Evolutionary conservation across 23 red algal species (phyloP), one percentile per base, ranked within the genome.

Genomic region (Agarophyton chilense): DNA sequence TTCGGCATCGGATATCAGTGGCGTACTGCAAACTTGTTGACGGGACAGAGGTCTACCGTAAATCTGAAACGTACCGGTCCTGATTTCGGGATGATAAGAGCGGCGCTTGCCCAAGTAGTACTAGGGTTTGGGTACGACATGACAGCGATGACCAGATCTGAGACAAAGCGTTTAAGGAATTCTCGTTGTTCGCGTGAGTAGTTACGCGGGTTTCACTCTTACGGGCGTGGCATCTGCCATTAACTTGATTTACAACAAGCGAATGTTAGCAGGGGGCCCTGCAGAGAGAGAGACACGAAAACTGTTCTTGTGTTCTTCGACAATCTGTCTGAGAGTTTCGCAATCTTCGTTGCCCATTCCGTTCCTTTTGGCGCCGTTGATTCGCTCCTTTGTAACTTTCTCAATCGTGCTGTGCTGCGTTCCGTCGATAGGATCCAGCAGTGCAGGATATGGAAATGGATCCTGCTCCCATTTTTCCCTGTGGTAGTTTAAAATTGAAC

Each of bases 111-210:
- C 74, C 74, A 79, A 2, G 74, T 28, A 19, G 38, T 2, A 2
- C 6, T 79, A 51, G 74, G 74, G 74, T 79, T 79, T 17, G 18
- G n/a, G 29, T 79, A 79, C 16, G 49, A 28, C 40, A 79, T n/a
- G 17, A 1, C 41, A 14, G 31, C 25, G 9, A 28, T 28, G 9
- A 53, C 41, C 14, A 9, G 49, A 21, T 55, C 19, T 16, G 74
- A 21, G 74, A 79, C 19, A 9, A 53, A 53, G 38, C 21, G 1
- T 51, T 79, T 50, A 4, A 79, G 21, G 14, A 79, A 79, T 2
- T 47, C 74, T 16, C 43, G 36, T 34, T 72, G 65, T 17, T 72
- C 65, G 4, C 34, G 17, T 33, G 65, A 72, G 29, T 72, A 72
- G 2, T 35, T 72, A 4, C 65, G 18, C 21, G n/a, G 34, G 18